Conservation (phyloP, 176 grass and related monocot genomes). For the Alopecurus myosuroides region DNA sequence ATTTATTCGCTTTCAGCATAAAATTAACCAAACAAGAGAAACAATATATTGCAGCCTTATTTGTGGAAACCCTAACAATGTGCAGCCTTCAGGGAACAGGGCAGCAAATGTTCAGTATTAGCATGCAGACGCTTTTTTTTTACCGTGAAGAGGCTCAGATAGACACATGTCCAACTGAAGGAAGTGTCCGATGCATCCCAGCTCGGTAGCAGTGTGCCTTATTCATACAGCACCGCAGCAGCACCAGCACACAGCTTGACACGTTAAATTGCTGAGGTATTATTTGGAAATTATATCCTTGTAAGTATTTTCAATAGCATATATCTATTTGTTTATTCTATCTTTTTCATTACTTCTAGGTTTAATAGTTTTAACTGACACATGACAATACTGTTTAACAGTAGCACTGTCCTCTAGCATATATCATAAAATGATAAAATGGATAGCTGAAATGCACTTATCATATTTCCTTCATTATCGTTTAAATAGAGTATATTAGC, state of each 20-base stretch:
- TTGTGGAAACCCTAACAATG: not conserved
- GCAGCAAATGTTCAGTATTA: not conserved
- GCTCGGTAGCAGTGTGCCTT: not conserved
- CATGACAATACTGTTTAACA: not conserved
- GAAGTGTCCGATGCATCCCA: not conserved
- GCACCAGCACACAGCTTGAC: not conserved
- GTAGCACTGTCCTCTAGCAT: not conserved
- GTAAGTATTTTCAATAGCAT: not conserved
- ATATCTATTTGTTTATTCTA: not conserved
- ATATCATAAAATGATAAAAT: not conserved
- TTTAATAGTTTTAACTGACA: not conserved
- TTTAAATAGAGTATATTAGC: not conserved
- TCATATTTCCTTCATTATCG: not conserved
- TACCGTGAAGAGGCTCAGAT: not conserved
- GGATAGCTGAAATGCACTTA: not conserved
- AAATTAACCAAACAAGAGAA: not conserved
- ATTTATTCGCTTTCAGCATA: not conserved
- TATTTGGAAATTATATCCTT: not conserved
- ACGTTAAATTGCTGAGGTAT: not conserved
- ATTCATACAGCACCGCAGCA: not conserved
- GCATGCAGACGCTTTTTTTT: not conserved
- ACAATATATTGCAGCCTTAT: not conserved
- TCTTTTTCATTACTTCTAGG: not conserved
- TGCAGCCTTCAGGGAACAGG: not conserved
- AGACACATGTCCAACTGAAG: not conserved